Evolutionary conservation across 495 filamentous ascomycete genomes (phyloP).

Genomic region (Lophiotrema nucula): DNA sequence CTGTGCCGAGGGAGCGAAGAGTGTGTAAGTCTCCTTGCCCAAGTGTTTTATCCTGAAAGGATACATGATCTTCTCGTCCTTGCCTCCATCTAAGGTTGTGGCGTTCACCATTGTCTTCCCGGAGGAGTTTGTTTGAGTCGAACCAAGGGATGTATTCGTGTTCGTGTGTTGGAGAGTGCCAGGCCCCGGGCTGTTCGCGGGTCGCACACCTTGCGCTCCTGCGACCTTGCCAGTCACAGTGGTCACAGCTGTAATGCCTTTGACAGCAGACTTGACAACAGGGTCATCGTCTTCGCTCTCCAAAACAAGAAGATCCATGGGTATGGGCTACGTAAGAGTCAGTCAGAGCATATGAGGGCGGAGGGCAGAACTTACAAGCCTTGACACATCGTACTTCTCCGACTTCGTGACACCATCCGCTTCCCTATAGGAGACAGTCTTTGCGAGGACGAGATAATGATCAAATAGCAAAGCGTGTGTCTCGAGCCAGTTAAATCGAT

Average conservation of each 20-base stretch:
- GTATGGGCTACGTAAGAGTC: conserved; percentile 65
- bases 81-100: conserved; percentile 53
- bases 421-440: conserved; percentile 68
- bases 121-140: conserved; percentile 46
- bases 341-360: conserved; percentile 6
- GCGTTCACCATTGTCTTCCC: conserved; percentile 50
- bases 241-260: conserved; percentile 69
- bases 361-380: conserved; percentile 58
- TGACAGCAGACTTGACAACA: conserved; percentile 73
- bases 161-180: conserved; percentile 63
- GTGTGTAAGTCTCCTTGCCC: conserved; percentile 82
- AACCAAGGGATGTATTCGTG: conserved; percentile 54
- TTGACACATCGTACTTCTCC: conserved; percentile 92
- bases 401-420: conserved; percentile 63
- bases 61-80: conserved; percentile 81
- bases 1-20: conserved; percentile 74
- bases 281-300: conserved; percentile 91
- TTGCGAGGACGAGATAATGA: conserved; percentile 92
- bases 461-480: conserved; percentile 92
- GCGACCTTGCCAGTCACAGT: conserved; percentile 53
- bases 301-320: conserved; percentile 90
- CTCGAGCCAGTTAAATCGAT: conserved; percentile 85
- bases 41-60: conserved; percentile 97
- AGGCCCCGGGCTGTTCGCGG: conserved; percentile 53
- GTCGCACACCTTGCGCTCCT: conserved; percentile 49